Evolutionary conservation across 768 basidiomycete species (phyloP), one percentile per base, ranked within the genome.

Genomic region (Leccinum disarticulatum): DNA sequence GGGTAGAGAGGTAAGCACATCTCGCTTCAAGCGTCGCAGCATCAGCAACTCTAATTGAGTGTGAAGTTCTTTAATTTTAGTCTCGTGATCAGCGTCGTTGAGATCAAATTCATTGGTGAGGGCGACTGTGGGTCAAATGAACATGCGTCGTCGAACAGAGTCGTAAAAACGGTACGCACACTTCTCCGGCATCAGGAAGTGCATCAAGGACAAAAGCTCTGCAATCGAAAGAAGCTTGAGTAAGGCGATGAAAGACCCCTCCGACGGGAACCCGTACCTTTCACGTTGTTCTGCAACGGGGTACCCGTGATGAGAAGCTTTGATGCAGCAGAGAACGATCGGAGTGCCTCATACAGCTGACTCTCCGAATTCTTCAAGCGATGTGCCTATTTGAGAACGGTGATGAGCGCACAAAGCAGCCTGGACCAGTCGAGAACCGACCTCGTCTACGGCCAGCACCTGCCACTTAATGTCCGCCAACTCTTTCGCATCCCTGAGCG

Each of bases 151-250:
- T 19, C 30, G 19, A 31, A 10, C 4, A 35, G 15, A 46, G 19
- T n/a, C n/a, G 33, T n/a, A 27, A 25, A 47, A 46, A 46, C 15
- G 25, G 9, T 49, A 65, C 89, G 73, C 64, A 92, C 93, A 99
- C 78, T 93, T 93, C 69, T 98, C 95, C 8, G 97, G 97, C 92
- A 97, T 97, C 65, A 98, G 80, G 81, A 99, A 99, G 74, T 98
- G 97, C 96, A 98, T 98, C 73, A 98, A 77, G 9, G 97, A 93
- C 46, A 98, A 80, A 36, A 99, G 77, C 74, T 99, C 97, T 97
- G 69, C 7, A 56, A 50, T 55, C 55, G 52, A 43, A 55, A 36
- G 27, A 47, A 19, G 58, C 53, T 51, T 65, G 46, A 65, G 60
- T 46, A 54, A 65, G 27, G 28, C 35, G 46, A 36, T 25, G 19